Base-by-base conservation (phyloP, 305 asterid genomes). In the Solanum aculeatissimum region DNA sequence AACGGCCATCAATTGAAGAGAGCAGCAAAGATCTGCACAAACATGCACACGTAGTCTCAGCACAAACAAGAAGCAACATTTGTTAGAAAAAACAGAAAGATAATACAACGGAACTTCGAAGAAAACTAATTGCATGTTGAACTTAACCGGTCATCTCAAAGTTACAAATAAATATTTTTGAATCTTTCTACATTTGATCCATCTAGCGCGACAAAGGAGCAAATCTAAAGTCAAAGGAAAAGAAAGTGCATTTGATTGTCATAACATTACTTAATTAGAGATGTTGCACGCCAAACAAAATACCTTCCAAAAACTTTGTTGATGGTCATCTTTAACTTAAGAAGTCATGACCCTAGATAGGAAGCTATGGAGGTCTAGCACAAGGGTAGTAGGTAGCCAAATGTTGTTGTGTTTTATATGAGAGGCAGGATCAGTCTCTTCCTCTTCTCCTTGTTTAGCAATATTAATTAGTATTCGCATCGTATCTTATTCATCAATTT, bases 1-100 rank as follows among this genome's bases (percentile, higher is more conserved):
- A 57, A 83, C 83, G 86, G 87, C 91, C 91, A 65, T 78, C 84
- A 51, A 68, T 69, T 21, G 8, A 55, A 51, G 72, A 82, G 75
- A 4, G 85, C 80, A 43, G 87, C 62, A 75, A 70, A 77, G 63
- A 78, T 72, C 89, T 80, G 87, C 57, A 54, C 68, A 82, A 74
- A 42, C n/a, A 62, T n/a, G 65, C 21, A 27, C 55, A 7, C 3
- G 2, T 27, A 18, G 23, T 75, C 42, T 49, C 80, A 72, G 58
- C 58, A 71, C 77, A 38, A 27, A 74, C 42, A 74, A 14, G 5
- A 47, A 74, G 7, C 80, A 74, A 14, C 38, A 8, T 25, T 25
- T 25, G 60, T 15, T 47, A 14, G 25, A 15, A 9, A 71, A 35
- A 42, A 42, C 1, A 71, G 27, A 42, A 18, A n/a, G 5, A 45